phyloP scores from a whole-genome alignment of 2,329 filamentous ascomycete species.

The Sclerotinia spermophila region DNA sequence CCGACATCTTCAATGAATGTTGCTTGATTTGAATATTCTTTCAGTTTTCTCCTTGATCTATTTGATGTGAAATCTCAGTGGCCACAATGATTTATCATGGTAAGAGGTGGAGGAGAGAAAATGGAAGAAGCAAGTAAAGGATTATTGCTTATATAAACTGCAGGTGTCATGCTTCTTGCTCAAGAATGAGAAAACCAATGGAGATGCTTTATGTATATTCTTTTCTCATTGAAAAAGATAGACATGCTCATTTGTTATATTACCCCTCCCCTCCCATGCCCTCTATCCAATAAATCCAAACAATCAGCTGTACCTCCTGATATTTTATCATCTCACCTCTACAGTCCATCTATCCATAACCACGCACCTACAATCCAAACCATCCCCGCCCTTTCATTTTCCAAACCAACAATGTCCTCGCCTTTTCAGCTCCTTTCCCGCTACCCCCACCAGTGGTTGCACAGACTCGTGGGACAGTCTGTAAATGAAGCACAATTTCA shows the following conservation, averaged over 20 bases:
- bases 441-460: too few relatives aligned
- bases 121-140: not conserved
- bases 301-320: not conserved
- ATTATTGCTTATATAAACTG: not conserved
- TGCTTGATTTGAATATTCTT: not conserved
- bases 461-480: too few relatives aligned
- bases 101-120: not conserved
- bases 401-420: not conserved
- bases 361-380: too few relatives aligned
- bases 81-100: not conserved
- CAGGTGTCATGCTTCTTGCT: not conserved
- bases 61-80: not conserved
- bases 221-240: not conserved
- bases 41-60: not conserved
- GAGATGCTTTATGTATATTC: not conserved
- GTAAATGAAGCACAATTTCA: too few relatives aligned
- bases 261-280: not conserved
- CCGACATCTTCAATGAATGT: too few relatives aligned
- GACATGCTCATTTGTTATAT: too few relatives aligned
- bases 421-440: not conserved
- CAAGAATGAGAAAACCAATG: not conserved
- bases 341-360: not conserved
- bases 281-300: not conserved
- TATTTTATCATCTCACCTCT: not conserved
- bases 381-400: not conserved